Conservation (phyloP, 1,284 basidiomycete species). For the Moesziomyces sp. region DNA sequence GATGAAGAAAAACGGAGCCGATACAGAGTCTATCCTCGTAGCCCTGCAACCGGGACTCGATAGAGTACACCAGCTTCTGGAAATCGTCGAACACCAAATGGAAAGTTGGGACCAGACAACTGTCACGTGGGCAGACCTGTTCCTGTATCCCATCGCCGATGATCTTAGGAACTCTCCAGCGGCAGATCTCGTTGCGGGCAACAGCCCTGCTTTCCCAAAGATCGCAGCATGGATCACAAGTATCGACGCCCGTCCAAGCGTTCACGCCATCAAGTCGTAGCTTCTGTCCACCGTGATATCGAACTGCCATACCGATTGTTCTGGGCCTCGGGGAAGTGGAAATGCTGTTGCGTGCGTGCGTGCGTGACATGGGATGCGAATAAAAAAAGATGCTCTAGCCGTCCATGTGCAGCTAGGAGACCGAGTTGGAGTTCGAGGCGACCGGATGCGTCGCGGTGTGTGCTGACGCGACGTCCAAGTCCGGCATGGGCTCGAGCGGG, state of each 20-base stretch:
- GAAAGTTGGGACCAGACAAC: constrained; percentile 1
- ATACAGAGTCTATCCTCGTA: constrained; percentile 26
- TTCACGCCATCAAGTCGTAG: constrained; percentile 10
- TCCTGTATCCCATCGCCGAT: constrained; percentile 43
- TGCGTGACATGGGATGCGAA: too few relatives aligned
- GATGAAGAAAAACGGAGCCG: constrained; percentile 41
- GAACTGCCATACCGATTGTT: neutral
- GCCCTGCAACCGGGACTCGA: constrained; percentile 21
- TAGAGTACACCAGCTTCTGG: constrained; percentile 13
- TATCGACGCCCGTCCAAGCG: constrained; percentile 26
- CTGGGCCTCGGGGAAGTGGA: too few relatives aligned
- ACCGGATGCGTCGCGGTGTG: too few relatives aligned
- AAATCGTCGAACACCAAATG: constrained; percentile 29
- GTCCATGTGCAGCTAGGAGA: too few relatives aligned
- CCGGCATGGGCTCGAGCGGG: constrained; percentile 3
- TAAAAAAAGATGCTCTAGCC: too few relatives aligned
- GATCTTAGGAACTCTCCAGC: constrained; percentile 26
- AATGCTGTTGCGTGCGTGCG: too few relatives aligned
- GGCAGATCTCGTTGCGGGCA: constrained; percentile 6
- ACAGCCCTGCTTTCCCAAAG: constrained; percentile 20
- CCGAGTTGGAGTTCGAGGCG: too few relatives aligned
- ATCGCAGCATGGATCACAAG: constrained; percentile 20
- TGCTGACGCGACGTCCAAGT: neutral
- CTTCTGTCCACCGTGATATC: constrained; percentile 1
- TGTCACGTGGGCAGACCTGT: constrained; percentile 40